Percentiles rank a stretch among this genome's conserved stretches.
phyloP scores from a whole-genome alignment of 2,329 filamentous ascomycete genomes.

The Calonectria henricotiae region DNA sequence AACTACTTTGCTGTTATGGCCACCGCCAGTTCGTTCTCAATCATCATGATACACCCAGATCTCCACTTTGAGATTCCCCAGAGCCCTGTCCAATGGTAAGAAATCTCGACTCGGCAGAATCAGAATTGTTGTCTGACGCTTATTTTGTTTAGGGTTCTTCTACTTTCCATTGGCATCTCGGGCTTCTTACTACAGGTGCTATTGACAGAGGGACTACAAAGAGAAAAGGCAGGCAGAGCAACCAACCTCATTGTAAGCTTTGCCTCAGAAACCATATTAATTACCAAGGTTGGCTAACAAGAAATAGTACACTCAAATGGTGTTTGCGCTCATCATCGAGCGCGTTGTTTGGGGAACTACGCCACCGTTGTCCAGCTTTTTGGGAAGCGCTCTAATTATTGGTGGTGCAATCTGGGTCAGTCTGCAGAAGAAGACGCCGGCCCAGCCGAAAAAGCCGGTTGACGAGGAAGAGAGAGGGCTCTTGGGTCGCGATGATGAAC shows the following conservation, averaged over 20 bases:
- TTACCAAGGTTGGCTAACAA: slow-evolving; percentile 40
- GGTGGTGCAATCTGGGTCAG: slow-evolving; percentile 62
- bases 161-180: slow-evolving; percentile 76
- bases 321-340: slow-evolving; percentile 60
- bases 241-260: slow-evolving; percentile 55
- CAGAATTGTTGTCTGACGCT: background rate
- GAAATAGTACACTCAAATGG: slow-evolving; percentile 55
- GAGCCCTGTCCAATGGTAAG: slow-evolving; percentile 51
- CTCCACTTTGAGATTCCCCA: slow-evolving; percentile 60
- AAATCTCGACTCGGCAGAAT: fast-evolving
- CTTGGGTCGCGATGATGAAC: slow-evolving; percentile 35
- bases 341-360: slow-evolving; percentile 63
- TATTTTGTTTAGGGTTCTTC: slow-evolving; percentile 67
- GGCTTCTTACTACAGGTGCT: slow-evolving; percentile 87
- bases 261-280: fast-evolving
- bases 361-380: slow-evolving; percentile 58
- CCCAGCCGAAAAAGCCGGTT: slow-evolving; percentile 40
- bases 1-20: slow-evolving; percentile 83
- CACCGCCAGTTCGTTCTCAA: slow-evolving; percentile 75
- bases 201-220: slow-evolving; percentile 80
- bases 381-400: slow-evolving; percentile 62
- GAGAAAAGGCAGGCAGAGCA: slow-evolving; percentile 70
- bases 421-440: slow-evolving; percentile 59
- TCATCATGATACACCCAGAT: slow-evolving; percentile 67
- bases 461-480: slow-evolving; percentile 60